Evolutionary conservation across 2,329 filamentous ascomycete genomes (phyloP).

Genomic region (Calycina herbarum): DNA sequence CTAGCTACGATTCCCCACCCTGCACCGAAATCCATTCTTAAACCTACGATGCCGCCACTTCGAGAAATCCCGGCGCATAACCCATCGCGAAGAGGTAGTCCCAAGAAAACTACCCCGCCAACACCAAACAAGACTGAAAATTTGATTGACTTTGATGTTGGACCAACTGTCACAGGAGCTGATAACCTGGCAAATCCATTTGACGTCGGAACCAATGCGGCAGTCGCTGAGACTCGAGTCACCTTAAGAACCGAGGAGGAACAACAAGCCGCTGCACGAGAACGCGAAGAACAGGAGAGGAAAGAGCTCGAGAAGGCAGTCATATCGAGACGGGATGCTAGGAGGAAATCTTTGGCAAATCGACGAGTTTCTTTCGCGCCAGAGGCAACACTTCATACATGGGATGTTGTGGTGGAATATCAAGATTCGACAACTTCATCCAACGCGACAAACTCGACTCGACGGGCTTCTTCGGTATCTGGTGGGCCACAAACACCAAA

Average conservation of each 20-base stretch:
- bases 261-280: conserved; percentile 66
- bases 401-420: conserved; percentile 84
- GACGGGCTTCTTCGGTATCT: conserved; percentile 64
- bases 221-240: conserved; percentile 50
- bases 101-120: conserved; percentile 34
- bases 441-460: conserved; percentile 70
- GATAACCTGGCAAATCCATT: conserved; percentile 50
- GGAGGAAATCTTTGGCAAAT: conserved; percentile 89
- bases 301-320: conserved; percentile 60
- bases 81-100: conserved; percentile 31
- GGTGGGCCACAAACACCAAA: conserved; percentile 31
- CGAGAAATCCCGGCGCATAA: conserved; percentile 62
- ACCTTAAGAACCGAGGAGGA: conserved; percentile 69
- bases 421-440: conserved; percentile 82
- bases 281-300: conserved; percentile 67
- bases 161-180: conserved; percentile 33
- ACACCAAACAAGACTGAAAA: conserved; percentile 24
- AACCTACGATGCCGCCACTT: conserved; percentile 69
- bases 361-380: conserved; percentile 95
- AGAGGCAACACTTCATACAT: conserved; percentile 95
- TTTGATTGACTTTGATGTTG: conserved; percentile 34
- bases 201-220: conserved; percentile 42
- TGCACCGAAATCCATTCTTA: conserved; percentile 71
- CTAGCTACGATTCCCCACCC: conserved; percentile 40
- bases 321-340: conserved; percentile 76